phyloP scores from a whole-genome alignment of 352 stramenopile species.

The Phytopythium litorale region DNA sequence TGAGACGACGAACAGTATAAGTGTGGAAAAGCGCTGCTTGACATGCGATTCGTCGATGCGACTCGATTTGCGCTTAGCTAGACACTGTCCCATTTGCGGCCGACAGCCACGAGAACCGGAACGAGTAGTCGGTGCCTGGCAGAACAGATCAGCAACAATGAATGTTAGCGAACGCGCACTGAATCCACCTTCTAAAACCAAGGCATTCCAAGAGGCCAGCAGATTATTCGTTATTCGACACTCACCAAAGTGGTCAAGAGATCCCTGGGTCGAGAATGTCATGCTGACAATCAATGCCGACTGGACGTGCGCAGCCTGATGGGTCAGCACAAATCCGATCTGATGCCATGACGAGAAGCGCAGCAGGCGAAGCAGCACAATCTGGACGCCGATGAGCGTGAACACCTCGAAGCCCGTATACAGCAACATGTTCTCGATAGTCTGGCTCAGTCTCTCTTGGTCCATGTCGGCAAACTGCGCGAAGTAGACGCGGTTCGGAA shows the following conservation, averaged over 20 bases:
- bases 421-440: slow-evolving; percentile 13
- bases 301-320: slow-evolving; percentile 18
- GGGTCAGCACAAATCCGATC: slow-evolving; percentile 28
- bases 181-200: no score
- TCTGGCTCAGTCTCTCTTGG: not conserved
- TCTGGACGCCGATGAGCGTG: slow-evolving; percentile 10
- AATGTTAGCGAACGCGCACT: no score
- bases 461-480: slow-evolving; percentile 7
- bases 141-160: not conserved
- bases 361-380: slow-evolving; percentile 10
- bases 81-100: no score
- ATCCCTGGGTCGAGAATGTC: slow-evolving; percentile 15
- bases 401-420: slow-evolving; percentile 18
- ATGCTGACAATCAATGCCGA: slow-evolving; percentile 22
- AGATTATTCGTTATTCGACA: no score
- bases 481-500: slow-evolving; percentile 12
- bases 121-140: slow-evolving; percentile 14
- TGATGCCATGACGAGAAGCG: slow-evolving; percentile 16
- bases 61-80: not conserved
- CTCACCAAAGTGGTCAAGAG: slow-evolving; percentile 20
- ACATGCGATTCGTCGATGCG: not conserved
- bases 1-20: no score
- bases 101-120: slow-evolving; percentile 18
- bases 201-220: not conserved
- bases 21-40: not conserved